A percentile compares a stretch with the other conserved stretches of the same genome.
These are phyloP conservation scores for Drosera capensis DNA, from an alignment of 148 eudicot species.

Conservation along the genomic window DNA sequence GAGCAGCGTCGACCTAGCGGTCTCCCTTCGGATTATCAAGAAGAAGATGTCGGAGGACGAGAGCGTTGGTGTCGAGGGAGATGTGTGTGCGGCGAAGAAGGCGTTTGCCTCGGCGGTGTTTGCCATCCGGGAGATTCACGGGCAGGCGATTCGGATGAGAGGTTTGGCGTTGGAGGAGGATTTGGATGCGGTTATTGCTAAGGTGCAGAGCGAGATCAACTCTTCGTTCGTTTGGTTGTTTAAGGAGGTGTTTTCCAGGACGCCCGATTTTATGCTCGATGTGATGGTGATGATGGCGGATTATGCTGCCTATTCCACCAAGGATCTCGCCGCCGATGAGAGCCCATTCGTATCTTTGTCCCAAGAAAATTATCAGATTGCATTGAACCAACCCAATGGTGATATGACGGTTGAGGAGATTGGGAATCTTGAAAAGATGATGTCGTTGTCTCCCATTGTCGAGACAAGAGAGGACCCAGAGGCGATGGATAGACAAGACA, in stretches of 20 bases:
- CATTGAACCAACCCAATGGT: too few relatives aligned
- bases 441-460: conserved; percentile 26
- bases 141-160: conserved; percentile 44
- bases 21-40: conserved; percentile 68
- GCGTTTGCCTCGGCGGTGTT: conserved; percentile 93
- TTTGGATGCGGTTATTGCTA: conserved; percentile 29
- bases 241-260: conserved; percentile 43
- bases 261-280: conserved; percentile 49
- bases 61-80: conserved; percentile 3
- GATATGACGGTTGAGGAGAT: too few relatives aligned
- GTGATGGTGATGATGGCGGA: conserved; percentile 57
- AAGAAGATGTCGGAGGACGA: conserved; percentile 37
- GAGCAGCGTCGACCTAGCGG: conserved; percentile 58
- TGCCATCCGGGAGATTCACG: conserved; percentile 65
- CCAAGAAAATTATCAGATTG: not conserved
- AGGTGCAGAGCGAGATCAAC: conserved; percentile 48
- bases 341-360: conserved; percentile 5
- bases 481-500: conserved; percentile 15
- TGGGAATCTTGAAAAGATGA: conserved; percentile 14
- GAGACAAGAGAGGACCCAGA: conserved; percentile 9
- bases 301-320: conserved; percentile 50
- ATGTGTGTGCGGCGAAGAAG: conserved; percentile 46
- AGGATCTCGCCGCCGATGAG: conserved; percentile 26
- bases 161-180: conserved; percentile 32
- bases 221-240: conserved; percentile 67